phyloP scores from a whole-genome alignment of 163 green algal species.

The Dunaliella salina region DNA sequence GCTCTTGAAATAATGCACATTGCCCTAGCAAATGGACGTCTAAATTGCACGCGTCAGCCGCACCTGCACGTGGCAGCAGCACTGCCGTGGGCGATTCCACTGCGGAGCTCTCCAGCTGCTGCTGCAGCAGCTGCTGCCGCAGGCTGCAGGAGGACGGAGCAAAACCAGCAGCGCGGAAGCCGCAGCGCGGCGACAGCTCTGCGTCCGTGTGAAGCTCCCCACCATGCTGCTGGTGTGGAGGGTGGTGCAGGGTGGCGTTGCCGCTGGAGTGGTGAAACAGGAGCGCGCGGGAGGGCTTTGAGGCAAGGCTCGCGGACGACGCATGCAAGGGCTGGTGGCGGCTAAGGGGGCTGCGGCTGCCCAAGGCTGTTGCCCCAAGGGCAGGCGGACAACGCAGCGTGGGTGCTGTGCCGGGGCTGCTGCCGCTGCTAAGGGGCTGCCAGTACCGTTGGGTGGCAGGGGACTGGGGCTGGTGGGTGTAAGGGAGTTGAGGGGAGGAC shows the following conservation, averaged over 20 bases:
- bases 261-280: background rate
- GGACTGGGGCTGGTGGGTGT: background rate
- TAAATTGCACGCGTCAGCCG: no score
- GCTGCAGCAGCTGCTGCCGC: slow-evolving; percentile 1
- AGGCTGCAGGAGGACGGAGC: background rate
- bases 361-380: background rate
- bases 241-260: background rate
- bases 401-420: background rate
- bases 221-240: background rate
- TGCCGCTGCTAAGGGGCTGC: background rate
- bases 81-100: background rate
- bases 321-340: background rate
- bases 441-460: background rate
- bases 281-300: background rate
- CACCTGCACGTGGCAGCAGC: background rate
- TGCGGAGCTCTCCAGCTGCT: background rate
- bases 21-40: no score
- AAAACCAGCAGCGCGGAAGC: background rate
- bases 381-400: background rate
- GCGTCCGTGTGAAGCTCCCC: no score
- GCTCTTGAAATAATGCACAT: no score
- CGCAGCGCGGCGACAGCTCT: background rate
- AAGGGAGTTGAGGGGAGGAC: background rate
- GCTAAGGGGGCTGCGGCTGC: background rate
- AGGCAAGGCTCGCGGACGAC: background rate